A percentile compares a stretch with the other conserved stretches of the same genome.
Conservation (phyloP, 495 filamentous ascomycete genomes). For the Lophiotrema nucula region DNA sequence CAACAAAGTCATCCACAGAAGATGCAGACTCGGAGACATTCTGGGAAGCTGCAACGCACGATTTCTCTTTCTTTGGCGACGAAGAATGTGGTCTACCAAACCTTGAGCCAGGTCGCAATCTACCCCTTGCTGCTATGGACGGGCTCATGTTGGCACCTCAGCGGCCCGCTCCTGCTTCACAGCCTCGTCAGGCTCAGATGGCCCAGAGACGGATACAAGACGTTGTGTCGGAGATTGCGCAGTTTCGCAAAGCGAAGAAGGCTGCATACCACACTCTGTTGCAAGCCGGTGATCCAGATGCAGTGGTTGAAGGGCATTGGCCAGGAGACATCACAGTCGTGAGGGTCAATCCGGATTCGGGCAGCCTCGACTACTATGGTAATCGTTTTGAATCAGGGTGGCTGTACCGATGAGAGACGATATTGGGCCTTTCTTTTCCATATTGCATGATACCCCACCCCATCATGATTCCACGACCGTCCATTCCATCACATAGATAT, state of each 20-base stretch:
- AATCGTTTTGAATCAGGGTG: slow-evolving; percentile 30
- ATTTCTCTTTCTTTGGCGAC: slow-evolving; percentile 66
- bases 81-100: slow-evolving; percentile 56
- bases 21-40: slow-evolving; percentile 61
- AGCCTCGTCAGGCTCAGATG: slow-evolving; percentile 6
- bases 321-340: slow-evolving; percentile 30
- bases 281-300: slow-evolving; percentile 8
- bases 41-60: slow-evolving; percentile 58
- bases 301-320: slow-evolving; percentile 27
- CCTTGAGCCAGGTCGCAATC: slow-evolving; percentile 24
- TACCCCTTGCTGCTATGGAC: slow-evolving; percentile 30
- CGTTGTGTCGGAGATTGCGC: slow-evolving; percentile 28
- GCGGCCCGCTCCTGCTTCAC: background rate
- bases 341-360: slow-evolving; percentile 1
- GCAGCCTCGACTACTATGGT: slow-evolving; percentile 27
- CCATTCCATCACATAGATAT: no score
- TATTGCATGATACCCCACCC: no score
- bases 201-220: slow-evolving; percentile 4
- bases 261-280: slow-evolving; percentile 14
- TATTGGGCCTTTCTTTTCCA: background rate
- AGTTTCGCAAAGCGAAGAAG: slow-evolving; percentile 26
- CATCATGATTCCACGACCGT: no score
- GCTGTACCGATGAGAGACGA: slow-evolving; percentile 17
- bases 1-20: slow-evolving; percentile 57
- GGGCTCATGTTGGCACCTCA: slow-evolving; percentile 27